A percentile compares a stretch with the other conserved stretches of the same genome.
Conservation (phyloP, 1,284 basidiomycete genomes). For the Wallemia hederae region DNA sequence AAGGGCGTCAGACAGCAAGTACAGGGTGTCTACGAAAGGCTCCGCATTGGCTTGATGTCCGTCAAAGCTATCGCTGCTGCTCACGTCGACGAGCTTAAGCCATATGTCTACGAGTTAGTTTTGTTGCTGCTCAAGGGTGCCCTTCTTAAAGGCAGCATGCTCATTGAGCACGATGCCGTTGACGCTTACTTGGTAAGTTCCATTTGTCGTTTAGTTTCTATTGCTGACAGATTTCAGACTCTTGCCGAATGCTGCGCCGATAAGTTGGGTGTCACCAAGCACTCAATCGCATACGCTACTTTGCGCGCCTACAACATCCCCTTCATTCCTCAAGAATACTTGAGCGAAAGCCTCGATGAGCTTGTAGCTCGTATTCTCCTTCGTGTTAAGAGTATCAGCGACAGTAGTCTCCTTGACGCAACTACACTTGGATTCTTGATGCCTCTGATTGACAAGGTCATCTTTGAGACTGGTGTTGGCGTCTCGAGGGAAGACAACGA, state of each 20-base stretch:
- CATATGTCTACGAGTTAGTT: constrained; percentile 28
- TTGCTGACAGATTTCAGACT: constrained; percentile 18
- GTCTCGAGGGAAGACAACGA: constrained; percentile 29
- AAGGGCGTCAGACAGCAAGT: constrained; percentile 32
- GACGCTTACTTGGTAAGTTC: constrained; percentile 38
- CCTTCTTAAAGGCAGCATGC: constrained; percentile 26
- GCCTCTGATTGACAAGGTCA: constrained; percentile 43
- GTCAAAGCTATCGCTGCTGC: constrained; percentile 33
- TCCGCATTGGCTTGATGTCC: constrained; percentile 37
- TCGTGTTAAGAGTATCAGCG: constrained; percentile 49
- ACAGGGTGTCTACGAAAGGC: constrained; percentile 21
- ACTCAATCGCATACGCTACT: constrained; percentile 50
- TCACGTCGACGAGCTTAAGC: constrained; percentile 27
- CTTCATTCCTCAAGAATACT: constrained; percentile 39
- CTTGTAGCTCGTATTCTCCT: constrained; percentile 64
- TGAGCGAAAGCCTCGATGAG: constrained; percentile 37
- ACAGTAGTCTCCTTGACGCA: constrained; percentile 53
- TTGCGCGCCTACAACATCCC: constrained; percentile 36
- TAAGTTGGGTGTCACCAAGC: constrained; percentile 33
- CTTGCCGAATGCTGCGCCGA: constrained; percentile 35
- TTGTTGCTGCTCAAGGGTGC: constrained; percentile 34
- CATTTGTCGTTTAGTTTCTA: constrained; percentile 7
- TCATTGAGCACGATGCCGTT: constrained; percentile 34
- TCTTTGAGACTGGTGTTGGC: constrained; percentile 36
- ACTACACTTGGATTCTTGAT: constrained; percentile 57